These are phyloP conservation scores for Suillus americanus DNA, from an alignment of 768 basidiomycete species.

Conservation along the genomic window DNA sequence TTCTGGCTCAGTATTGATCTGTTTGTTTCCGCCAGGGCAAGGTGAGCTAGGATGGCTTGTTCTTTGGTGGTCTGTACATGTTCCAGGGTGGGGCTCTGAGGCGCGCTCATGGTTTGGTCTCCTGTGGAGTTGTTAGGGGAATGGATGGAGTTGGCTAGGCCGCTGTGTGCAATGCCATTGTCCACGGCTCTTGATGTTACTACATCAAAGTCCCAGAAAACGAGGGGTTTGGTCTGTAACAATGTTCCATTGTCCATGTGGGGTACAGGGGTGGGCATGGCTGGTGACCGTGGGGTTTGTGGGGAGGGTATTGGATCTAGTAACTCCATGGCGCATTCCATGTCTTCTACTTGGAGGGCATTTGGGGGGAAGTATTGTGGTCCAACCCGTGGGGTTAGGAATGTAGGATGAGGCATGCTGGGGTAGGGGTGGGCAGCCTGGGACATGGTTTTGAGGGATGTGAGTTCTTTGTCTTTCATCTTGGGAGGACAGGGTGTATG, in stretches of 20 bases:
- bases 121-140: neutral
- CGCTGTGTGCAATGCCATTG: no score
- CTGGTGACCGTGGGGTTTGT: no score
- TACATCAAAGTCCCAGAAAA: no score
- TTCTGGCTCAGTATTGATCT: neutral
- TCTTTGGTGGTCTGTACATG: neutral
- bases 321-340: no score
- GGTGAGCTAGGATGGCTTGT: neutral
- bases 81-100: neutral
- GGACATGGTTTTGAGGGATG: neutral
- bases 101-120: neutral
- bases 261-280: no score
- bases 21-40: neutral
- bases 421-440: neutral
- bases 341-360: neutral
- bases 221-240: no score
- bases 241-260: no score
- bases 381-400: neutral
- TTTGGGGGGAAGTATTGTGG: neutral
- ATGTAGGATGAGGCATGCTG: neutral
- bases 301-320: neutral
- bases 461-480: neutral
- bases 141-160: neutral
- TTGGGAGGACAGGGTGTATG: slow-evolving; percentile 18
- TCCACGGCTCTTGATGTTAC: no score